Evolutionary conservation across 2,329 filamentous ascomycete genomes (phyloP).

Genomic region (Exophiala viscosa): DNA sequence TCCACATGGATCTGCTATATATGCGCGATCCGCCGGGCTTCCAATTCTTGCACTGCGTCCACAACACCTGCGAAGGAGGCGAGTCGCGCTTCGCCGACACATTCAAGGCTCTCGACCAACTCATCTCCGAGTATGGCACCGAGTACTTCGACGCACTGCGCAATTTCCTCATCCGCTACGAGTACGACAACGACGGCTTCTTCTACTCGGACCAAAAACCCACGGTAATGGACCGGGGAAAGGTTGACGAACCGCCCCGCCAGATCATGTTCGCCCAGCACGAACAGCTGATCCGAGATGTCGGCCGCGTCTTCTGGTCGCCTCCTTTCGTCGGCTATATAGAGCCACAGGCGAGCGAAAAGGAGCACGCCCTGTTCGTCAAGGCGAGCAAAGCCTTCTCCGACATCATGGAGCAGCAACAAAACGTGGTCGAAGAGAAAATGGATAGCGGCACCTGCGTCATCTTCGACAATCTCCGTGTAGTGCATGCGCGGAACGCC

Average conservation of each 20-base stretch:
- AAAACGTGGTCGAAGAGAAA: constrained; percentile 65
- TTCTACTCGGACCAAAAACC: constrained; percentile 59
- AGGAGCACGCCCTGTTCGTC: constrained; percentile 25
- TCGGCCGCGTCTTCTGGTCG: constrained; percentile 62
- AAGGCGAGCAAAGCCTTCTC: constrained; percentile 59
- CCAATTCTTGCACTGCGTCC: constrained; percentile 84
- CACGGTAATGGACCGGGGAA: constrained; percentile 43
- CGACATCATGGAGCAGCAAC: constrained; percentile 52
- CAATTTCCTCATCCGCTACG: constrained; percentile 21
- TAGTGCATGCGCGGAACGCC: constrained; percentile 76
- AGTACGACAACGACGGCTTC: constrained; percentile 62
- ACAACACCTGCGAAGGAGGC: constrained; percentile 74
- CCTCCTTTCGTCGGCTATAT: constrained; percentile 72
- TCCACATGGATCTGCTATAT: constrained; percentile 94
- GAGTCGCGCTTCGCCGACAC: constrained; percentile 83
- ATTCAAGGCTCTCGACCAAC: constrained; percentile 54
- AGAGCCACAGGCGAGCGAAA: constrained; percentile 27
- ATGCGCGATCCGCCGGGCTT: constrained; percentile 73
- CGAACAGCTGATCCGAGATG: constrained; percentile 12
- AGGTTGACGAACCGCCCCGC: constrained; percentile 20
- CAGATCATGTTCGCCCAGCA: constrained; percentile 6
- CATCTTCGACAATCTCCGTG: constrained; percentile 79
- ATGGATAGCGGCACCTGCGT: constrained; percentile 80
- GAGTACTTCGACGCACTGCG: constrained; percentile 22
- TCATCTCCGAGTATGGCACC: constrained; percentile 33